Conservation (phyloP, 495 filamentous ascomycete genomes). For the Mycothermus thermophilus region DNA sequence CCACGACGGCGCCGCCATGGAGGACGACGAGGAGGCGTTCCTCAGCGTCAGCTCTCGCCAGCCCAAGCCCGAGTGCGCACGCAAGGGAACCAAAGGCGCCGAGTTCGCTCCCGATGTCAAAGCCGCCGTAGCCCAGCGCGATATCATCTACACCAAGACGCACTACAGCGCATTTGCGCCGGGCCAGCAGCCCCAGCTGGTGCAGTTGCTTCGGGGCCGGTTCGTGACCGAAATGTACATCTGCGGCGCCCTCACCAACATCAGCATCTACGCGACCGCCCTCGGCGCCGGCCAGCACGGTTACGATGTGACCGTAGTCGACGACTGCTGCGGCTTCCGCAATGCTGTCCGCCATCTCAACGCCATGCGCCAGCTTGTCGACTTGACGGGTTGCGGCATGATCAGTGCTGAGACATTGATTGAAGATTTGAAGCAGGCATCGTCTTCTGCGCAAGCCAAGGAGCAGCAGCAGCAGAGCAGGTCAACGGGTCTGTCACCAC, state of each 20-base stretch:
- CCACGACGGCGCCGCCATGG: constrained; percentile 19
- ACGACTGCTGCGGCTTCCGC: constrained; percentile 83
- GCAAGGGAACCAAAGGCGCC: constrained; percentile 46
- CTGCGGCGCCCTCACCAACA: constrained; percentile 77
- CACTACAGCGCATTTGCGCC: constrained; percentile 71
- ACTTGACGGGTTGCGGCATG: constrained; percentile 59
- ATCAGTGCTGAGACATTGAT: constrained; percentile 46
- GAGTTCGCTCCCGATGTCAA: constrained; percentile 51
- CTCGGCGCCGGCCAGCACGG: constrained; percentile 81
- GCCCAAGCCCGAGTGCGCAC: constrained; percentile 37
- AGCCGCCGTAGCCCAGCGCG: constrained; percentile 39
- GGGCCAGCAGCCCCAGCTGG: constrained; percentile 42
- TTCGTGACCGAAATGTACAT: constrained; percentile 88
- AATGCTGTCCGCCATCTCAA: constrained; percentile 55
- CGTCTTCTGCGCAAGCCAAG: too few relatives aligned
- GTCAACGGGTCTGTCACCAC: constrained; percentile 18
- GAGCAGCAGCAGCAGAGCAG: constrained; percentile 3
- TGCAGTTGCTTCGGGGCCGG: constrained; percentile 52
- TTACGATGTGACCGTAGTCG: constrained; percentile 67
- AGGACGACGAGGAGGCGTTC: constrained; percentile 47
- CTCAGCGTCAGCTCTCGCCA: constrained; percentile 26
- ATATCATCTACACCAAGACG: constrained; percentile 62
- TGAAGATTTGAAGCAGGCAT: constrained; percentile 21
- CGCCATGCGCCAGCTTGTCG: constrained; percentile 60
- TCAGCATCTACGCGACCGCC: constrained; percentile 84